phyloP scores from a whole-genome alignment of 495 filamentous ascomycete species.

The Aspergillus taichungensis region DNA sequence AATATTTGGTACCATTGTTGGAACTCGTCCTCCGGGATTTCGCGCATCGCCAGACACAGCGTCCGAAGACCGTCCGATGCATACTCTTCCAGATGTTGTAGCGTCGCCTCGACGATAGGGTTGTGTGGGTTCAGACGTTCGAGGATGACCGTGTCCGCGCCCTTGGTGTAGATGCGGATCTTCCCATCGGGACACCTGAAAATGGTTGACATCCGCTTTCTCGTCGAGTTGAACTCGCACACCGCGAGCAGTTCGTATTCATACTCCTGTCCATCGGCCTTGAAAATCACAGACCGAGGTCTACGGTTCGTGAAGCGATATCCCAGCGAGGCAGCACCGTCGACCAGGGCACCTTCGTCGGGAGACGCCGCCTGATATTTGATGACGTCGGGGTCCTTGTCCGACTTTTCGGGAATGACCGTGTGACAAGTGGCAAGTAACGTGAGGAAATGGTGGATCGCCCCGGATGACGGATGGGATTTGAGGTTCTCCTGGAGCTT shows the following conservation, averaged over 20 bases:
- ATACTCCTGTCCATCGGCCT: conserved; percentile 56
- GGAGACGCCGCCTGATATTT: conserved; percentile 98
- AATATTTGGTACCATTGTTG: conserved; percentile 81
- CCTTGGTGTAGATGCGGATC: conserved; percentile 88
- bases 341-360: conserved; percentile 92
- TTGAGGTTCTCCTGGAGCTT: conserved; percentile 64
- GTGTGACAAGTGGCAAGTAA: conserved; percentile 92
- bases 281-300: conserved; percentile 75
- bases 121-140: conserved; percentile 75
- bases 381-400: conserved; percentile 67
- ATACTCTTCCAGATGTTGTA: conserved; percentile 95
- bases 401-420: conserved; percentile 84
- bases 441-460: conserved; percentile 84
- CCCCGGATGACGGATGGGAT: conserved; percentile 53
- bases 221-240: conserved; percentile 96
- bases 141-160: conserved; percentile 93
- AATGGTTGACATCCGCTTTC: conserved; percentile 97
- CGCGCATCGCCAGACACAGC: conserved; percentile 90
- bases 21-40: conserved; percentile 85
- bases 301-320: conserved; percentile 87
- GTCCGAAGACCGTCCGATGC: conserved; percentile 94
- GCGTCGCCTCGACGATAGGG: conserved; percentile 74
- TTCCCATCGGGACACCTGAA: conserved; percentile 95
- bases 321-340: conserved; percentile 77
- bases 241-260: conserved; percentile 93